Percentiles rank a stretch among this genome's conserved stretches.
Conservation (phyloP, 306 rosid genomes). For the Malus sieversii region DNA sequence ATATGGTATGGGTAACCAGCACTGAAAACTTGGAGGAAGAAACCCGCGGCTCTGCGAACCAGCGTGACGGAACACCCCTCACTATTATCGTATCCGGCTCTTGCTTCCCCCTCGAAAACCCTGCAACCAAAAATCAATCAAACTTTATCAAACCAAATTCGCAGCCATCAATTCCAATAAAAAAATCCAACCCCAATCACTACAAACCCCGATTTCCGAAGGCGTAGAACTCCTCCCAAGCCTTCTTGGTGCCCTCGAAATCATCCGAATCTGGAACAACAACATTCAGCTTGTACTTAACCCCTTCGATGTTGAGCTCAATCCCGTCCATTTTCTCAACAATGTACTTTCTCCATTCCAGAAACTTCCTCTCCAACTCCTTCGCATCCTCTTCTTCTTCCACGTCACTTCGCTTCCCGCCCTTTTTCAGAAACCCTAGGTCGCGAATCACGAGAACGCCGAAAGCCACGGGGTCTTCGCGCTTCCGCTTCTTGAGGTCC, state of each 20-base stretch:
- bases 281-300: slow-evolving; percentile 51
- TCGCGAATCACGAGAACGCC: slow-evolving; percentile 63
- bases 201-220: slow-evolving; percentile 51
- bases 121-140: slow-evolving; percentile 13
- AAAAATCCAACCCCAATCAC: neutral
- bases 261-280: slow-evolving; percentile 50
- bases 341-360: slow-evolving; percentile 47
- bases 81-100: slow-evolving; percentile 67
- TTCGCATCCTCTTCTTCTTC: slow-evolving; percentile 19
- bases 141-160: neutral
- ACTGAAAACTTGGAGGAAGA: slow-evolving; percentile 92
- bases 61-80: slow-evolving; percentile 70
- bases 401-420: neutral
- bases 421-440: slow-evolving; percentile 28
- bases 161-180: neutral
- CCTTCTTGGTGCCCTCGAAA: slow-evolving; percentile 48
- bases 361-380: slow-evolving; percentile 40
- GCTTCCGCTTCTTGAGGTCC: slow-evolving; percentile 74
- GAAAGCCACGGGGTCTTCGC: slow-evolving; percentile 63
- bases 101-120: slow-evolving; percentile 44
- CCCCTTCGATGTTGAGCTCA: slow-evolving; percentile 73
- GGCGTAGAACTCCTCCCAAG: slow-evolving; percentile 62
- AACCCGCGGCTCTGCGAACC: slow-evolving; percentile 93
- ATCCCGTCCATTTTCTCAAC: slow-evolving; percentile 62
- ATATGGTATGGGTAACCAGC: slow-evolving; percentile 90